Percentiles rank a stretch among this genome's conserved stretches.
phyloP scores from a whole-genome alignment of 1,284 basidiomycete genomes.

The Trichosporon sp. region DNA sequence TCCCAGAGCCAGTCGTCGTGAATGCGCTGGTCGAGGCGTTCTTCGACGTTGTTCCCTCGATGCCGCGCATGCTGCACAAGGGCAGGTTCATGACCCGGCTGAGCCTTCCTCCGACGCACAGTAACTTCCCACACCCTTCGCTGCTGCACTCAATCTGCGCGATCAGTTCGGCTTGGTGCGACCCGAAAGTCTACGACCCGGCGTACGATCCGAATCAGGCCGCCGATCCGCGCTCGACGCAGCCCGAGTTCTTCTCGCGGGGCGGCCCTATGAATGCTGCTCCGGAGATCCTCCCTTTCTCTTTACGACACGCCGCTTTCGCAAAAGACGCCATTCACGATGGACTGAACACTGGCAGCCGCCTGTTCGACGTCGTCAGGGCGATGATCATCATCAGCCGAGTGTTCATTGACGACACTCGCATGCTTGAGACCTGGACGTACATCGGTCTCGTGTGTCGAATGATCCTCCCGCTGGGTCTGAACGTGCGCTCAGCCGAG shows the following conservation, averaged over 20 bases:
- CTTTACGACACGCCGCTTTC: conserved; percentile 32
- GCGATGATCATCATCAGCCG: conserved; percentile 44
- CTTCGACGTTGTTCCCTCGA: conserved; percentile 42
- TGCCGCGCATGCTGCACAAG: conserved; percentile 44
- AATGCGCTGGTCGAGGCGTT: conserved; percentile 45
- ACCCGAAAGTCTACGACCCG: neutral
- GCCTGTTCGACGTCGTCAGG: conserved; percentile 43
- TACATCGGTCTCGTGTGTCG: conserved; percentile 41
- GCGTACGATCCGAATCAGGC: neutral
- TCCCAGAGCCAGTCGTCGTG: conserved; percentile 46
- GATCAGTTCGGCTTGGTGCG: conserved; percentile 37
- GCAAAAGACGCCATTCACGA: conserved; percentile 41
- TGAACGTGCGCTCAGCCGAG: conserved; percentile 43
- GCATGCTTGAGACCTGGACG: conserved; percentile 48
- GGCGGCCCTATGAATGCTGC: neutral
- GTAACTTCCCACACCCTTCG: conserved; percentile 48
- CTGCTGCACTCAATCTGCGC: conserved; percentile 50
- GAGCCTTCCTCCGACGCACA: conserved; percentile 49
- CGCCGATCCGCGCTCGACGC: neutral
- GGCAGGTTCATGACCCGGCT: conserved; percentile 47
- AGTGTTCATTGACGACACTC: conserved; percentile 45
- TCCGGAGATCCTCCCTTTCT: conserved; percentile 23
- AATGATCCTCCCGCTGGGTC: conserved; percentile 44
- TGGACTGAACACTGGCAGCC: conserved; percentile 41
- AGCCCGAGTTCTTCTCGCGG: neutral